A percentile compares a stretch with the other conserved stretches of the same genome.
phyloP scores from a whole-genome alignment of 768 basidiomycete genomes.

The Dioszegia aurantiaca region DNA sequence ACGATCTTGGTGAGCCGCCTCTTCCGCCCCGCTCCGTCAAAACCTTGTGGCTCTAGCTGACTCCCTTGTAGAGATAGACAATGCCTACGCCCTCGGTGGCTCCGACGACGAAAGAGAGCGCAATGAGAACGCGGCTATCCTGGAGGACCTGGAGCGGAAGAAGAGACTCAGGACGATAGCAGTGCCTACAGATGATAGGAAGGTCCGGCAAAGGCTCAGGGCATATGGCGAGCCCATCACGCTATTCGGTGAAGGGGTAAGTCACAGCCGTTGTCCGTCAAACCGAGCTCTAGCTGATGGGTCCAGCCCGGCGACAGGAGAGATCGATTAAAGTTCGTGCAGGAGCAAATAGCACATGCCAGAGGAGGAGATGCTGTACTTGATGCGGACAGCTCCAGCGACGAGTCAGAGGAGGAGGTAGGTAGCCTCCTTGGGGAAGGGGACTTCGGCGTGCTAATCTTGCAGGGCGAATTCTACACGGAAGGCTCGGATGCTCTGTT shows the following conservation, averaged over 20 bases:
- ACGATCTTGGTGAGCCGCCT: conserved; percentile 35
- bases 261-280: conserved; percentile 51
- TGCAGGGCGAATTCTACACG: conserved; percentile 87
- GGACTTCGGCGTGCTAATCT: background rate
- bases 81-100: conserved; percentile 41
- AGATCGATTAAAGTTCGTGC: conserved; percentile 89
- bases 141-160: conserved; percentile 96
- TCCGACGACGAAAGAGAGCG: conserved; percentile 53
- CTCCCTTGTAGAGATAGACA: conserved; percentile 30
- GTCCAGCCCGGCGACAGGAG: conserved; percentile 86
- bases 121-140: conserved; percentile 67
- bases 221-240: conserved; percentile 97
- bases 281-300: background rate
- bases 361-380: conserved; percentile 74
- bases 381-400: conserved; percentile 57
- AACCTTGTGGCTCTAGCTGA: background rate
- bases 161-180: conserved; percentile 90
- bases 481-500: conserved; percentile 83
- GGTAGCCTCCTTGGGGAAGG: conserved; percentile 1
- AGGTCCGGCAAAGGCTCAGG: conserved; percentile 80
- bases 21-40: background rate
- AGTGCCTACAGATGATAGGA: conserved; percentile 93
- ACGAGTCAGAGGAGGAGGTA: conserved; percentile 49
- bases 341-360: conserved; percentile 88
- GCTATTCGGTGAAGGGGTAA: conserved; percentile 91